Conservation (phyloP, 495 filamentous ascomycete species). For the Bryoglossum gracile region DNA sequence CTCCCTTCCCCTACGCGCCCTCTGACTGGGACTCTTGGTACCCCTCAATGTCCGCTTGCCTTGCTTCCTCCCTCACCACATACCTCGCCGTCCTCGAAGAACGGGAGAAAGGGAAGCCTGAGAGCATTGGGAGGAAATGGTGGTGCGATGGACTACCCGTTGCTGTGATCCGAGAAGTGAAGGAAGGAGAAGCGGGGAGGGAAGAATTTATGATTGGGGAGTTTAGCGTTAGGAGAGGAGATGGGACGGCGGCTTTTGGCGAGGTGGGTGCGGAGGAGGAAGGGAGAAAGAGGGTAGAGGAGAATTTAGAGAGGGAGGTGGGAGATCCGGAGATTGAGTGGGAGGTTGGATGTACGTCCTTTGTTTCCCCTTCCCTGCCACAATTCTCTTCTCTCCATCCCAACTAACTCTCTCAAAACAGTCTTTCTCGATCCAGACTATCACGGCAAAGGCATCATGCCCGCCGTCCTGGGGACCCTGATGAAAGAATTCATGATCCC, state of each 20-base stretch:
- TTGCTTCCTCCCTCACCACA: too few species aligned
- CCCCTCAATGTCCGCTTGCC: too few species aligned
- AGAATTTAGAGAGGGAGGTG: background rate
- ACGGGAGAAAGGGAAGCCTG: background rate
- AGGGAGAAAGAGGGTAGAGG: background rate
- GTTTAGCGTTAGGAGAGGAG: background rate
- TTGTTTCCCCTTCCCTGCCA: background rate
- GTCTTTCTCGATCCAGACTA: slow-evolving; percentile 1
- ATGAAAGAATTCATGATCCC: slow-evolving; percentile 1
- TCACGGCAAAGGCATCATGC: slow-evolving; percentile 5
- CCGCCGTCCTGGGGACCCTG: background rate
- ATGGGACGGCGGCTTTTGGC: background rate
- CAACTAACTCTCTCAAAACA: background rate
- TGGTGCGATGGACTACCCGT: background rate
- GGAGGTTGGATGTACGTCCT: slow-evolving; percentile 3
- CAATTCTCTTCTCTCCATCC: too few species aligned
- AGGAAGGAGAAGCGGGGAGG: background rate
- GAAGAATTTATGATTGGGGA: background rate
- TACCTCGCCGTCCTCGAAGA: too few species aligned
- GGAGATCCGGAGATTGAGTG: slow-evolving; percentile 4
- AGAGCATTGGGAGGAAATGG: background rate
- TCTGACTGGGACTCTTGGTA: slow-evolving; percentile 1
- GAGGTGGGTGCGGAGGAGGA: background rate
- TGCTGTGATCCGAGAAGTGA: background rate
- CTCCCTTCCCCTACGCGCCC: background rate